Conservation (phyloP, 345 rosid genomes). For the Lepidium didymum region DNA sequence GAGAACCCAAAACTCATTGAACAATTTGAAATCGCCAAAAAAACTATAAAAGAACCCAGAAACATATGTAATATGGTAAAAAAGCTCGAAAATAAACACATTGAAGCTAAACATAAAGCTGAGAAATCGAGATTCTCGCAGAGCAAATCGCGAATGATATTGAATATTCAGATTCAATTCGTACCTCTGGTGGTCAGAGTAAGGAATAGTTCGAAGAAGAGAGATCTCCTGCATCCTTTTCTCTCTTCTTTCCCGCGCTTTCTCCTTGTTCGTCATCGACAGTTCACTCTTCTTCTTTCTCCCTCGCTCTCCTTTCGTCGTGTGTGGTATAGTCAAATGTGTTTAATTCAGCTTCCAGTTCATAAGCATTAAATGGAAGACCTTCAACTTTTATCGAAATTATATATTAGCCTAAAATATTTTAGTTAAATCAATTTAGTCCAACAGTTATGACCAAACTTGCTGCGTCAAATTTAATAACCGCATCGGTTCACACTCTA, state of each 20-base stretch:
- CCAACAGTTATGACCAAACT: neutral
- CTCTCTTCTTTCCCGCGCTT: slow-evolving; percentile 70
- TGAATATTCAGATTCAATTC: neutral
- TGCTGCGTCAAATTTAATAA: neutral
- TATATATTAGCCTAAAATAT: neutral
- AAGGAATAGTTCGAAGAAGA: slow-evolving; percentile 80
- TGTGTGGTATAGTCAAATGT: neutral
- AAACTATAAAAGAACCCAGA: neutral
- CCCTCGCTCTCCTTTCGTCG: slow-evolving; percentile 2
- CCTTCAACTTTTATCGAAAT: neutral
- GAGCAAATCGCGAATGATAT: neutral
- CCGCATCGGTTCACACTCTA: neutral
- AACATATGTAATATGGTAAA: neutral
- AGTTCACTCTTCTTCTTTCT: neutral
- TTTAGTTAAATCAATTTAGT: neutral
- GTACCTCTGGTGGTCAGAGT: slow-evolving; percentile 82
- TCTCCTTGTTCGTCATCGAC: slow-evolving; percentile 51
- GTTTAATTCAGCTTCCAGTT: too few species aligned
- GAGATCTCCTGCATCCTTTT: slow-evolving; percentile 76
- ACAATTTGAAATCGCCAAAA: neutral
- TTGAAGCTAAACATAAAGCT: neutral
- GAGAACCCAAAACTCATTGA: neutral
- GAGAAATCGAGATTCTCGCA: neutral
- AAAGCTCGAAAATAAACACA: neutral
- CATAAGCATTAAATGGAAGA: neutral